Conservation (phyloP, 202 grass and related monocot species). For the Sporobolus alterniflorus region DNA sequence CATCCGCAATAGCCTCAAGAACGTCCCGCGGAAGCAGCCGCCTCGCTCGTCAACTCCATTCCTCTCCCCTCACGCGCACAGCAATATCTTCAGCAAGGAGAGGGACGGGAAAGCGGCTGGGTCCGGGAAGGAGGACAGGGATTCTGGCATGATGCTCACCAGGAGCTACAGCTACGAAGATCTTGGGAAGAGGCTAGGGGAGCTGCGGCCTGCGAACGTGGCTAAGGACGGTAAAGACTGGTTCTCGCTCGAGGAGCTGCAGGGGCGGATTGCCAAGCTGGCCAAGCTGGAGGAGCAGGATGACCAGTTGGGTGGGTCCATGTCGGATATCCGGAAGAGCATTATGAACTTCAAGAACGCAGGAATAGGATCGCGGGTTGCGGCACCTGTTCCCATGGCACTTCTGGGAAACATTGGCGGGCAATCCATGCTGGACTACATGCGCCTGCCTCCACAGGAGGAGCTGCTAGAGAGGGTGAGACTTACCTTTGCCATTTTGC, state of each 20-base stretch:
- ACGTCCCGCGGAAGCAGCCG: neutral
- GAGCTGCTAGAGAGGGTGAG: slow-evolving; percentile 83
- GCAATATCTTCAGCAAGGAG: slow-evolving; percentile 62
- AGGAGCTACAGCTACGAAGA: slow-evolving; percentile 54
- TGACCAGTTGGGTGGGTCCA: neutral
- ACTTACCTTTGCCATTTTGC: neutral
- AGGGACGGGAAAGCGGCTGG: slow-evolving; percentile 3
- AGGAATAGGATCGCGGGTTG: neutral
- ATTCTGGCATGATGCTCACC: slow-evolving; percentile 36
- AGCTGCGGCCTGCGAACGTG: slow-evolving; percentile 52
- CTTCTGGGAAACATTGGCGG: slow-evolving; percentile 45
- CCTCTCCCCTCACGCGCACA: neutral
- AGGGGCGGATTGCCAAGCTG: slow-evolving; percentile 72
- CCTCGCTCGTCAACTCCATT: neutral
- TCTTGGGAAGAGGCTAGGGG: slow-evolving; percentile 66
- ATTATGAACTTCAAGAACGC: neutral
- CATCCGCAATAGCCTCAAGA: slow-evolving; percentile 43
- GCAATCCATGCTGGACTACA: slow-evolving; percentile 26
- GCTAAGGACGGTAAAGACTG: slow-evolving; percentile 59
- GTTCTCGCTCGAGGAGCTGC: slow-evolving; percentile 82
- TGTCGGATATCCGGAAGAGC: neutral
- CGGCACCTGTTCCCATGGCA: slow-evolving; percentile 36
- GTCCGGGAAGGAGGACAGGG: slow-evolving; percentile 7
- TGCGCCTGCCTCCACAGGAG: slow-evolving; percentile 67
- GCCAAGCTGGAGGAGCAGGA: slow-evolving; percentile 55